Evolutionary conservation across 768 basidiomycete species (phyloP).

Genomic region (Podaxis pistillaris): DNA sequence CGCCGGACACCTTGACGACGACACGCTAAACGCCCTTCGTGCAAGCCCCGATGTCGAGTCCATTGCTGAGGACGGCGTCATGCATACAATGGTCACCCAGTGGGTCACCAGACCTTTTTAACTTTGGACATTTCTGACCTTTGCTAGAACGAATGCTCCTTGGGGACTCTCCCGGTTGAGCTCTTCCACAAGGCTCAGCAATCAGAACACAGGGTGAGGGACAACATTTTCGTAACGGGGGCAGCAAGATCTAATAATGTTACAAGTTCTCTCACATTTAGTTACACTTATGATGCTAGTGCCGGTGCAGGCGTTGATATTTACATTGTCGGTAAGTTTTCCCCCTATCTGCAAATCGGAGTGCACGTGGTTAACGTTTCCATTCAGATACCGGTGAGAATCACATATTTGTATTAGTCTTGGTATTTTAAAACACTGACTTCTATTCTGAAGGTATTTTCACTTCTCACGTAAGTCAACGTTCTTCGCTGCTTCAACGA

Average conservation of each 20-base stretch:
- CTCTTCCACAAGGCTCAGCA: slow-evolving; percentile 17
- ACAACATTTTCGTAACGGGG: background rate
- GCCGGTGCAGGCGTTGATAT: slow-evolving; percentile 33
- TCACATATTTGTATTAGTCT: background rate
- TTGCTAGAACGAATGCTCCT: slow-evolving; percentile 12
- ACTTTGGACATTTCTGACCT: background rate
- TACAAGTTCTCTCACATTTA: slow-evolving; percentile 19
- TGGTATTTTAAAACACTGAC: background rate
- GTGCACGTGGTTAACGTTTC: slow-evolving; percentile 4
- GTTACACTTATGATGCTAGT: slow-evolving; percentile 20
- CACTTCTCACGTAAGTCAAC: slow-evolving; percentile 17
- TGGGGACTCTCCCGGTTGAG: slow-evolving; percentile 32
- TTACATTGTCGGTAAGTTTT: slow-evolving; percentile 30
- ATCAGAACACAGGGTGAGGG: slow-evolving; percentile 13
- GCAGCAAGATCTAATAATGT: background rate
- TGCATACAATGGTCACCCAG: slow-evolving; percentile 24
- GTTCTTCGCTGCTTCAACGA: background rate
- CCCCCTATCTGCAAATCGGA: slow-evolving; percentile 14
- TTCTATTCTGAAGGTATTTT: slow-evolving; percentile 20
- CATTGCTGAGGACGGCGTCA: slow-evolving; percentile 30
- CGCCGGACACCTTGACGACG: slow-evolving; percentile 26
- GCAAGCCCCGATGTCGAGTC: slow-evolving; percentile 25
- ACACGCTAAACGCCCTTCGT: slow-evolving; percentile 24
- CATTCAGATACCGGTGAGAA: slow-evolving; percentile 23
- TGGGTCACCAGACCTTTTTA: background rate